Evolutionary conservation across 2,329 filamentous ascomycete genomes (phyloP).

Genomic region (Ascochyta rabiei): DNA sequence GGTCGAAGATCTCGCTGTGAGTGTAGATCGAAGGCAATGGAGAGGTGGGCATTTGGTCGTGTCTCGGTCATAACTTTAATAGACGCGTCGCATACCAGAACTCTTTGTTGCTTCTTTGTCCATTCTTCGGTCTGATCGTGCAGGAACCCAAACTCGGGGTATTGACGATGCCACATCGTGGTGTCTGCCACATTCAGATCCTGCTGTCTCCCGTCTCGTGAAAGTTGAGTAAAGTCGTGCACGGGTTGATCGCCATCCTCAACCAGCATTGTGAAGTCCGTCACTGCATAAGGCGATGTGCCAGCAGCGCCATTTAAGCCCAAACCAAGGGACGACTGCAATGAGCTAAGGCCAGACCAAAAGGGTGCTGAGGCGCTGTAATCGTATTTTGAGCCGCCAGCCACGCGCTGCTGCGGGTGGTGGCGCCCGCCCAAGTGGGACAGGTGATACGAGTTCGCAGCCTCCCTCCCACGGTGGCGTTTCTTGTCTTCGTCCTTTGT

Average conservation of each 20-base stretch:
- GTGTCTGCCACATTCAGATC: constrained; percentile 44
- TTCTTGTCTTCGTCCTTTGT: constrained; percentile 42
- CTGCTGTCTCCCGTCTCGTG: constrained; percentile 32
- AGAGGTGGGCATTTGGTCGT: constrained; percentile 43
- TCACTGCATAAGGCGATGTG: constrained; percentile 29
- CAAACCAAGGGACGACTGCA: constrained; percentile 23
- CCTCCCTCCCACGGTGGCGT: constrained; percentile 24
- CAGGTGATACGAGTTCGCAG: constrained; percentile 28
- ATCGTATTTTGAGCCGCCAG: constrained; percentile 31
- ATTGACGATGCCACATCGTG: constrained; percentile 41
- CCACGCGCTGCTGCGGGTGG: constrained; percentile 22
- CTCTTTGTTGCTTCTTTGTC: constrained; percentile 35
- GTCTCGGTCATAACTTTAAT: constrained; percentile 50
- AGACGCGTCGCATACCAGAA: constrained; percentile 51
- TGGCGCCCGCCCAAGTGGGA: constrained; percentile 32
- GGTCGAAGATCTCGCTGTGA: constrained; percentile 40
- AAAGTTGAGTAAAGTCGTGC: constrained; percentile 50
- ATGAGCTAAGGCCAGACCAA: constrained; percentile 25
- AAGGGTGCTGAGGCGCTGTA: constrained; percentile 19
- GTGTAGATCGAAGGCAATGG: constrained; percentile 41
- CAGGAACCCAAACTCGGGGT: constrained; percentile 40
- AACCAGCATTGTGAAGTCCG: constrained; percentile 51
- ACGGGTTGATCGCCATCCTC: constrained; percentile 43
- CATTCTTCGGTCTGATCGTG: constrained; percentile 25
- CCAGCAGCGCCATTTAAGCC: constrained; percentile 15